Percentiles rank a stretch among this genome's conserved stretches.
These are phyloP conservation scores for Globisporangium solare DNA, from an alignment of 352 stramenopile genomes.

Conservation along the genomic window DNA sequence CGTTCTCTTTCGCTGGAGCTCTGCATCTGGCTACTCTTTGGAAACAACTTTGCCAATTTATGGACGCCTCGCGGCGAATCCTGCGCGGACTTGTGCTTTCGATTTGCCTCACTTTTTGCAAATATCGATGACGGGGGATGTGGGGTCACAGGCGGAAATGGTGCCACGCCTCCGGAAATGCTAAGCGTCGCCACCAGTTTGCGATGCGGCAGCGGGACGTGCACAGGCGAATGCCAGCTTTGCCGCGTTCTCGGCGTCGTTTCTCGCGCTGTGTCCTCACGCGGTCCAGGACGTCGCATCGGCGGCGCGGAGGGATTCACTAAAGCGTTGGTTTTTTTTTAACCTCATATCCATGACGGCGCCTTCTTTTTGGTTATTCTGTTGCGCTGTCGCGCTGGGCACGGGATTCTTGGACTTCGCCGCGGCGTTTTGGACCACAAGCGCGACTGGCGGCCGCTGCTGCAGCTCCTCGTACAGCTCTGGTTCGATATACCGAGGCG, in stretches of 20 bases:
- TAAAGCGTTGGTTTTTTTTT: neutral
- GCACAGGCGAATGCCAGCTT: constrained; percentile 56
- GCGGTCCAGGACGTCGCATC: neutral
- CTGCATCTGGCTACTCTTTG: constrained; percentile 9
- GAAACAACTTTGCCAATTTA: constrained; percentile 17
- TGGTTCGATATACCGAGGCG: constrained; percentile 27
- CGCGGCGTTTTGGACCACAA: constrained; percentile 32
- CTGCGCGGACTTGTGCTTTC: constrained; percentile 1
- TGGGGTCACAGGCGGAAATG: constrained; percentile 27
- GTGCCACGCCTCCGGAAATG: constrained; percentile 39
- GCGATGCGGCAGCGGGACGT: constrained; percentile 55
- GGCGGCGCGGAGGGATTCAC: neutral
- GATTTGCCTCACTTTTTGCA: constrained; percentile 3
- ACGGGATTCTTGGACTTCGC: neutral
- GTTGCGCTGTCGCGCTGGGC: constrained; percentile 1
- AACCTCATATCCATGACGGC: neutral
- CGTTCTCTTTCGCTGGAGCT: constrained; percentile 13
- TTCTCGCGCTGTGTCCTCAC: neutral
- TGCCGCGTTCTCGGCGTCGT: constrained; percentile 15
- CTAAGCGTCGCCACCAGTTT: constrained; percentile 50
- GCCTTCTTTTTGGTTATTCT: constrained; percentile 17
- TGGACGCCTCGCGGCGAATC: constrained; percentile 1
- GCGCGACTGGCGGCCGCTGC: constrained; percentile 29
- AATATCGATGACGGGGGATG: constrained; percentile 6
- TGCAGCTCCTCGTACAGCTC: constrained; percentile 28